Evolutionary conservation across 352 stramenopile genomes (phyloP), one percentile per base, ranked within the genome.

Genomic region (Phytopythium sindhum): DNA sequence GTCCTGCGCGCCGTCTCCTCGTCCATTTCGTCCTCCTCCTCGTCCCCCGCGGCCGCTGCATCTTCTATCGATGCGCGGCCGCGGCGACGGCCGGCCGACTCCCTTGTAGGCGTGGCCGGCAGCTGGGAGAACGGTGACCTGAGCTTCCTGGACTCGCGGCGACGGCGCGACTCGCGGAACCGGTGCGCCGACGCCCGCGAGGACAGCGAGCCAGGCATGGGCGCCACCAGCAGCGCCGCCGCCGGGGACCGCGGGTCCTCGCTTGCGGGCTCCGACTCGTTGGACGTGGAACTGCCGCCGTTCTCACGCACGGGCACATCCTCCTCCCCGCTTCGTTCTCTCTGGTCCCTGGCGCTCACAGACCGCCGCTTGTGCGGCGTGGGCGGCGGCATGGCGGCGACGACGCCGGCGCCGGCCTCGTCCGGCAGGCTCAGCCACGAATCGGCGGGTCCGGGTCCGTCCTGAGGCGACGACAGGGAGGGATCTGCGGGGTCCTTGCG

Each of bases 241-340:
- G 57, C 58, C 23, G 57, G 53, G 12, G 50, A 44, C 24, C 11
- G 47, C 14, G 73, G 77, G 29, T 65, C 72, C 57, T 80, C 72
- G 51, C 66, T 78, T 7, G 47, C 59, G 58, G 73, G 73, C 56
- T 82, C 74, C 29, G 73, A 80, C 65, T 78, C 73, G 61, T 73
- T 80, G 29, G 73, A 80, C 1, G 73, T 78, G 6, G 73, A 66
- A 57, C 69, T 75, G 10, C 62, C 67, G 61, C 73, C 74, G 57
- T 77, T 73, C 31, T 77, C 60, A 6, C 24, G 47, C 10, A 53
- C 47, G 47, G 47, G 47, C 11, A 15, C 24, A 11, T 53, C 47
- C 9, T 35, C 23, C 10, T 35, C 47, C 45, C 45, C 41, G 37
- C 37, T 44, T 44, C 37, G 37, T 44, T 11, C 37, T 7, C 17